Evolutionary conservation across 345 rosid genomes (phyloP).

Genomic region (Arabidopsis thaliana): TAIR10.1 NC_003075.7:5839501-5840000

Average conservation of each 20-base stretch:
- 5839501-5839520: conserved; percentile 5
- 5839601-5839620: conserved; percentile 28
- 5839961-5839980: neutral
- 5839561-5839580: conserved; percentile 4
- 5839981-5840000: neutral
- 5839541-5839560: conserved; percentile 4
- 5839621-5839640: conserved; percentile 44
- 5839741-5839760: neutral
- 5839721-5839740: conserved; percentile 15
- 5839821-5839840: neutral
- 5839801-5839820: conserved; percentile 26
- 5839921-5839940: neutral
- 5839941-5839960: conserved; percentile 7
- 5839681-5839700: conserved; percentile 45
- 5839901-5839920: conserved; percentile 11
- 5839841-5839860: conserved; percentile 20
- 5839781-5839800: conserved; percentile 35
- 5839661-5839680: conserved; percentile 42
- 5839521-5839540: conserved; percentile 5
- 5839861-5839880: neutral
- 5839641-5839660: conserved; percentile 25
- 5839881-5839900: conserved; percentile 1
- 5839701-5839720: conserved; percentile 42
- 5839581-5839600: neutral
- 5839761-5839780: conserved; percentile 43